These are phyloP conservation scores for Plantago coronopus DNA, from an alignment of 305 asterid genomes.

Conservation along the genomic window DNA sequence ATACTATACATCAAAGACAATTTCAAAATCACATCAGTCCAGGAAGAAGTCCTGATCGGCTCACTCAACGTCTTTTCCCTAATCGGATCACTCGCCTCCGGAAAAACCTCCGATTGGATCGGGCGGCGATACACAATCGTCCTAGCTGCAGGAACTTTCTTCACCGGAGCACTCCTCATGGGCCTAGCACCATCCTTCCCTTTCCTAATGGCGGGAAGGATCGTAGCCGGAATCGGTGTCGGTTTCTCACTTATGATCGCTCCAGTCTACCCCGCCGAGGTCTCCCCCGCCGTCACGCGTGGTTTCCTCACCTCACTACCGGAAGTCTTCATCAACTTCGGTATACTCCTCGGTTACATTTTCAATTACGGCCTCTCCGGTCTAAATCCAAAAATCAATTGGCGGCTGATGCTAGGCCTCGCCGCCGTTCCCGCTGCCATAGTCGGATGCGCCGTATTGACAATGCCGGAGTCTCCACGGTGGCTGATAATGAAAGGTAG, in stretches of 20 bases:
- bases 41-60: slow-evolving; percentile 58
- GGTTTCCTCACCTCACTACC: slow-evolving; percentile 71
- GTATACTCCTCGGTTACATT: slow-evolving; percentile 60
- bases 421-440: slow-evolving; percentile 59
- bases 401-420: slow-evolving; percentile 82
- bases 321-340: slow-evolving; percentile 67
- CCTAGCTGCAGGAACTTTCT: slow-evolving; percentile 55
- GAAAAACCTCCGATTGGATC: slow-evolving; percentile 67
- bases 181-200: slow-evolving; percentile 60
- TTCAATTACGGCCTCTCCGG: slow-evolving; percentile 43
- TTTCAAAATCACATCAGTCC: slow-evolving; percentile 42
- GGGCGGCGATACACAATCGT: slow-evolving; percentile 82
- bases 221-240: slow-evolving; percentile 64
- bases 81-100: slow-evolving; percentile 63
- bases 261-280: slow-evolving; percentile 71
- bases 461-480: slow-evolving; percentile 83
- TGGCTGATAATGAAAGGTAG: slow-evolving; percentile 71
- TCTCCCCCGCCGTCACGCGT: slow-evolving; percentile 63
- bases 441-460: slow-evolving; percentile 43
- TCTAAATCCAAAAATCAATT: slow-evolving; percentile 36
- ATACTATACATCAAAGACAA: slow-evolving; percentile 51
- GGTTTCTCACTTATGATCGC: slow-evolving; percentile 77
- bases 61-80: slow-evolving; percentile 52
- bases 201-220: slow-evolving; percentile 56
- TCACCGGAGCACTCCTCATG: slow-evolving; percentile 58